These are phyloP conservation scores for Solanum rostratum DNA, from an alignment of 257 asterid genomes.

Conservation along the genomic window DNA sequence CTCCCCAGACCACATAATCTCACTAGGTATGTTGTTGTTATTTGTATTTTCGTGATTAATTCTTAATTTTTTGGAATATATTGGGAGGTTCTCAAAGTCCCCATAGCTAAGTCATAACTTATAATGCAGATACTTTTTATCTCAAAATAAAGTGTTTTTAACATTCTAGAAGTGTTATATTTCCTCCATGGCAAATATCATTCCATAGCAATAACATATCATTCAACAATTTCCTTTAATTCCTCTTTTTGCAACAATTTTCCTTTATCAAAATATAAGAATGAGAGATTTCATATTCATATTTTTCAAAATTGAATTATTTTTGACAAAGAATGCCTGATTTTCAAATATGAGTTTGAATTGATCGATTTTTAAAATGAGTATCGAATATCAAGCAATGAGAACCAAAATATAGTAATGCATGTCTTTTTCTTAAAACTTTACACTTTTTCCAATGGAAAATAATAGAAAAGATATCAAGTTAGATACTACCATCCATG, in stretches of 20 bases:
- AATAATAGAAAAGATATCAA: neutral
- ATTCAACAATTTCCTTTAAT: neutral
- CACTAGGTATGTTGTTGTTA: no score
- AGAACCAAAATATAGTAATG: neutral
- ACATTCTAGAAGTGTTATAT: neutral
- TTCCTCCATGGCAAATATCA: neutral
- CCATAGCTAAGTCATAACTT: neutral
- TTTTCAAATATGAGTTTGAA: neutral
- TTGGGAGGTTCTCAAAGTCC: neutral
- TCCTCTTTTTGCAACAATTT: neutral
- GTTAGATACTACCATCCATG: neutral
- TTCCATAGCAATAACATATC: neutral
- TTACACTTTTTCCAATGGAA: neutral
- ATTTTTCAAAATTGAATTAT: neutral
- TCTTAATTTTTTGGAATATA: no score
- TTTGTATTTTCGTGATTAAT: no score
- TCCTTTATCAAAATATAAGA: no score
- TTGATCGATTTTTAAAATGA: rapidly evolving
- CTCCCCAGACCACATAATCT: no score
- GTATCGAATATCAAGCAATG: rapidly evolving
- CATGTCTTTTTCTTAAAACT: neutral
- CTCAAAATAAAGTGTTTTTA: neutral
- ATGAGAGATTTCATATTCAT: neutral
- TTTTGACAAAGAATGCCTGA: neutral
- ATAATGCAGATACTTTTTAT: neutral